A percentile compares a stretch with the other conserved stretches of the same genome.
These are phyloP conservation scores for Penicillium antarcticum DNA, from an alignment of 495 filamentous ascomycete genomes.

Conservation along the genomic window DNA sequence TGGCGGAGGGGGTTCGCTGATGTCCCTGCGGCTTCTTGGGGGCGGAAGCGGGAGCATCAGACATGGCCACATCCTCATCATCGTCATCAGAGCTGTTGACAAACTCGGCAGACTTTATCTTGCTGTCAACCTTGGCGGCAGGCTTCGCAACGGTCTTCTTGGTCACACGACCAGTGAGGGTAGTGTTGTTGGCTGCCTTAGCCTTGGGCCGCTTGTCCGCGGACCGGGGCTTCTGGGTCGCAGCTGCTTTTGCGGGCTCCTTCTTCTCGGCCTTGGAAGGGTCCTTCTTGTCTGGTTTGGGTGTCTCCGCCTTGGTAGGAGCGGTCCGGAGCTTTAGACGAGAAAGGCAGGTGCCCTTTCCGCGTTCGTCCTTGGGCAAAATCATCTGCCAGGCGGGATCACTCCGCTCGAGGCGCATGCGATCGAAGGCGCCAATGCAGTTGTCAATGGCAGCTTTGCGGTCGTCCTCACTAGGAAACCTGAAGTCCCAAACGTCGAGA, in stretches of 20 bases:
- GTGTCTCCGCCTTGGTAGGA: conserved; percentile 48
- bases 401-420: conserved; percentile 64
- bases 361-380: conserved; percentile 69
- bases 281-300: conserved; percentile 27
- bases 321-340: conserved; percentile 62
- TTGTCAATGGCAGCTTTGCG: conserved; percentile 78
- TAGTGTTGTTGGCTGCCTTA: conserved; percentile 47
- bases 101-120: conserved; percentile 70
- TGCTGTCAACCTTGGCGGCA: conserved; percentile 36
- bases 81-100: conserved; percentile 76
- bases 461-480: conserved; percentile 62
- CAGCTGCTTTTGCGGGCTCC: conserved; percentile 27
- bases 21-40: conserved; percentile 16
- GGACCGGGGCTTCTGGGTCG: conserved; percentile 47
- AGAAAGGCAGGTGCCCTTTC: conserved; percentile 77
- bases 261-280: too few relatives aligned
- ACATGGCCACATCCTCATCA: conserved; percentile 44
- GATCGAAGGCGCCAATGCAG: conserved; percentile 78
- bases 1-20: conserved; percentile 10
- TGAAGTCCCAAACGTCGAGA: conserved; percentile 76
- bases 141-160: conserved; percentile 52
- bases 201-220: conserved; percentile 49
- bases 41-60: conserved; percentile 26
- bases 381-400: conserved; percentile 81
- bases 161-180: conserved; percentile 47